These are phyloP conservation scores for Ciborinia camelliae DNA, from an alignment of 2,329 filamentous ascomycete genomes.

Conservation along the genomic window DNA sequence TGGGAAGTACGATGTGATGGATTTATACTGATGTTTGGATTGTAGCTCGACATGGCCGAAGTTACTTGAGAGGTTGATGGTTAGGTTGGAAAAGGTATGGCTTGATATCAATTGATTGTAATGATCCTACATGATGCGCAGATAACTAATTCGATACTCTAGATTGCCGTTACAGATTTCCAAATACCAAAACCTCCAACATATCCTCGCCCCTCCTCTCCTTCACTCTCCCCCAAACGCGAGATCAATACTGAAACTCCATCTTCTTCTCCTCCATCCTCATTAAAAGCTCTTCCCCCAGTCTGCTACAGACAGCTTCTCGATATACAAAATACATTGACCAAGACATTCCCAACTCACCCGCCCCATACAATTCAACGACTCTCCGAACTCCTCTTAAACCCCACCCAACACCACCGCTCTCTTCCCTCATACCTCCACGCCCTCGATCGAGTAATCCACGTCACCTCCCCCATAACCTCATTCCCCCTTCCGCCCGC, in stretches of 20 bases:
- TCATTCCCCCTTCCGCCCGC: conserved; percentile 78
- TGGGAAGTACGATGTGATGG: not conserved
- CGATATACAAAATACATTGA: conserved; percentile 60
- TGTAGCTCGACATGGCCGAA: conserved; percentile 41
- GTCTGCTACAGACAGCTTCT: conserved; percentile 41
- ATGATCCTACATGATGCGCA: not conserved
- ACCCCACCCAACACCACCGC: conserved; percentile 74
- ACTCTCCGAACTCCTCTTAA: conserved; percentile 78
- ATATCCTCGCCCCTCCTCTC: conserved; percentile 43
- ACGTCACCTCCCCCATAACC: conserved; percentile 77
- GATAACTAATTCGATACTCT: not conserved
- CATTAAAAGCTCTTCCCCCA: not conserved
- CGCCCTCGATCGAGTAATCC: conserved; percentile 84
- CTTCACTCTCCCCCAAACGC: conserved; percentile 45
- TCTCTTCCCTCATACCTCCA: conserved; percentile 82
- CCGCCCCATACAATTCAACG: conserved; percentile 94
- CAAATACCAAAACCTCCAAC: conserved; percentile 40
- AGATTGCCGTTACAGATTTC: conserved; percentile 63
- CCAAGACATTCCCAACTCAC: conserved; percentile 62
- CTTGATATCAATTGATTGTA: too few species aligned
- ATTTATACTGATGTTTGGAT: conserved; percentile 21
- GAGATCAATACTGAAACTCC: conserved; percentile 40
- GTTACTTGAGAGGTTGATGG: conserved; percentile 40
- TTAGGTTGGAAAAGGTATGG: conserved; percentile 39
- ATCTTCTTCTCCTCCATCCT: conserved; percentile 35